Conservation (phyloP, 352 stramenopile species). For the Hyaloperonospora brassicae region DNA sequence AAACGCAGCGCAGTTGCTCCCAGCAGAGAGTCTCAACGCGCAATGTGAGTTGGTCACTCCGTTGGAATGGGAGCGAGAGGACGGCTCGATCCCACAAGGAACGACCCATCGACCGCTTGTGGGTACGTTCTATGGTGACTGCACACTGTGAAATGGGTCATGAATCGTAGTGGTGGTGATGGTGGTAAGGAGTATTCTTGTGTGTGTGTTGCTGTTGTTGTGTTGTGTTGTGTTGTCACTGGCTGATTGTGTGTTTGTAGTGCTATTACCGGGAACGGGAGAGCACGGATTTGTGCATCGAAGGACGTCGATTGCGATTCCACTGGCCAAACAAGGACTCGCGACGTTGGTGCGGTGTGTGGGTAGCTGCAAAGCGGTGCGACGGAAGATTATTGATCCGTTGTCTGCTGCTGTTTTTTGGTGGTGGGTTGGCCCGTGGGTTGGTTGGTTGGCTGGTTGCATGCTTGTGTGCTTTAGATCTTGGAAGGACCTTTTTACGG, state of each 20-base stretch:
- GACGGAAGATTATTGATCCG: too few species aligned
- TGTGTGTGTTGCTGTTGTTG: too few species aligned
- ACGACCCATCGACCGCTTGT: slow-evolving; percentile 29
- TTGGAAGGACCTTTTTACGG: slow-evolving; percentile 77
- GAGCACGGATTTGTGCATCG: slow-evolving; percentile 76
- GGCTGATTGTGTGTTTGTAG: slow-evolving; percentile 11
- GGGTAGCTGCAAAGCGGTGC: neutral
- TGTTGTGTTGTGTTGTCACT: too few species aligned
- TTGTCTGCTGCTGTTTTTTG: neutral
- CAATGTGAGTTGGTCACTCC: slow-evolving; percentile 68
- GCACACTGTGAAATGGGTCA: too few species aligned
- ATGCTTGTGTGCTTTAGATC: slow-evolving; percentile 31
- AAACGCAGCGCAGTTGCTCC: slow-evolving; percentile 49
- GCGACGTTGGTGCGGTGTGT: slow-evolving; percentile 42
- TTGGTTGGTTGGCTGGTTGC: neutral
- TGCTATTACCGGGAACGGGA: slow-evolving; percentile 62
- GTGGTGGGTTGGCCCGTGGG: neutral
- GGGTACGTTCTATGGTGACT: slow-evolving; percentile 17
- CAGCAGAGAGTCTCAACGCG: slow-evolving; percentile 43
- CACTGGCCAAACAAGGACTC: slow-evolving; percentile 51
- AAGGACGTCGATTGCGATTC: slow-evolving; percentile 50
- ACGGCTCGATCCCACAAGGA: slow-evolving; percentile 13
- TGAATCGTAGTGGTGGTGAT: too few species aligned
- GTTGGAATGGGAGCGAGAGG: slow-evolving; percentile 34
- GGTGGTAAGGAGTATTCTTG: too few species aligned